phyloP scores from a whole-genome alignment of 306 rosid species.

The Vicia sativa region DNA sequence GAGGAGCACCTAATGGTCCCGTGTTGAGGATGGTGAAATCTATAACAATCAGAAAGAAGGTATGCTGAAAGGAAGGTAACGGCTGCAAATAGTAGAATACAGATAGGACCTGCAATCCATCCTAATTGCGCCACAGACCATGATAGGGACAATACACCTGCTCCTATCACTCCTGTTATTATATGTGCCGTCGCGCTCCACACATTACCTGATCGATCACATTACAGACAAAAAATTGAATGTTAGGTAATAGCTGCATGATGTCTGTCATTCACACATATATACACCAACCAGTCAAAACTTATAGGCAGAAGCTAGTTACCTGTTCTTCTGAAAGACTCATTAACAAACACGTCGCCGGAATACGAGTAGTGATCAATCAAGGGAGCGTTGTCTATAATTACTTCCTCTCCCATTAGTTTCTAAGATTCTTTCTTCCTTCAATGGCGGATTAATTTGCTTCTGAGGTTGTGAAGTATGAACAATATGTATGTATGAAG shows the following conservation, averaged over 20 bases:
- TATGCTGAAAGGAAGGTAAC: slow-evolving; percentile 47
- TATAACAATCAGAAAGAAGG: slow-evolving; percentile 61
- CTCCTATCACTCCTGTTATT: slow-evolving; percentile 79
- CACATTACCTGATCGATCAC: slow-evolving; percentile 37
- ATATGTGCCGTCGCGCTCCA: slow-evolving; percentile 67
- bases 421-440: not conserved
- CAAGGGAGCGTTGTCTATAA: slow-evolving; percentile 5
- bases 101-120: slow-evolving; percentile 69
- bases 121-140: slow-evolving; percentile 85
- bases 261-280: slow-evolving; percentile 21
- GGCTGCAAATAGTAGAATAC: slow-evolving; percentile 51
- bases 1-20: slow-evolving; percentile 46
- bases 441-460: not conserved
- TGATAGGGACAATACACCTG: slow-evolving; percentile 79
- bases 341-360: not conserved
- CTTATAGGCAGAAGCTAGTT: not conserved
- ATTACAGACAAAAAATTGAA: too few relatives aligned
- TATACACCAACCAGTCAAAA: slow-evolving; percentile 35
- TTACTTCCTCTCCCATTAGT: slow-evolving; percentile 11
- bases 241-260: not conserved
- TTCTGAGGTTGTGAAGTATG: not conserved
- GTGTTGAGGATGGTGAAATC: slow-evolving; percentile 48
- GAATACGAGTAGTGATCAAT: slow-evolving; percentile 13
- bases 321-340: slow-evolving; percentile 38
- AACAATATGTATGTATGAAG: not conserved